Conservation (phyloP, 2,329 filamentous ascomycete genomes). For the Fusarium caatingaense region DNA sequence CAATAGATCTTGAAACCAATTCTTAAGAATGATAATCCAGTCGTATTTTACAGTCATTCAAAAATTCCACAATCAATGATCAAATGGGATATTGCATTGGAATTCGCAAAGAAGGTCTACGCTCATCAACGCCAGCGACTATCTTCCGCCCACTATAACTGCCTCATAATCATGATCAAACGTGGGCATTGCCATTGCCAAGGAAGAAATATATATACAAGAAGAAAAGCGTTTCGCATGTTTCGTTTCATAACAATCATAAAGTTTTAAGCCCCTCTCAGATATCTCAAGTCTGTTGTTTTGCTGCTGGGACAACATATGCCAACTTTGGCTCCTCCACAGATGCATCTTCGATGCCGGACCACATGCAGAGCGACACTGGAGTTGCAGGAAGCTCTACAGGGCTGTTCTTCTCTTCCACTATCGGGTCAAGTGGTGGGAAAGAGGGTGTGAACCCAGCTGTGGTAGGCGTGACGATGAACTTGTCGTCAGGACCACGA, state of each 20-base stretch:
- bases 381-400: slow-evolving; percentile 46
- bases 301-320: slow-evolving; percentile 41
- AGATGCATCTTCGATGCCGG: slow-evolving; percentile 40
- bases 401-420: slow-evolving; percentile 25
- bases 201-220: slow-evolving; percentile 17
- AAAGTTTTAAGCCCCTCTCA: slow-evolving; percentile 1
- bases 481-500: slow-evolving; percentile 44
- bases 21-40: background rate
- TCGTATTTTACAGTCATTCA: background rate
- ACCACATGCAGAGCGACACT: slow-evolving; percentile 47
- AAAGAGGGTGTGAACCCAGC: slow-evolving; percentile 33
- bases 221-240: slow-evolving; percentile 23
- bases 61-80: background rate
- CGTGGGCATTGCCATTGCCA: background rate
- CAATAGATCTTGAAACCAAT: background rate
- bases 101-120: background rate
- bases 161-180: background rate
- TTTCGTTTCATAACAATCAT: slow-evolving; percentile 31
- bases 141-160: background rate
- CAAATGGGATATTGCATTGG: background rate
- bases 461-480: slow-evolving; percentile 42
- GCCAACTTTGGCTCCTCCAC: slow-evolving; percentile 45
- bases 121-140: background rate
- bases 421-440: slow-evolving; percentile 10
- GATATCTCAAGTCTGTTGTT: slow-evolving; percentile 6